Percentiles rank a stretch among this genome's conserved stretches.
Conservation (phyloP, 2,329 filamentous ascomycete genomes). For the Epicoccum sorghinum region DNA sequence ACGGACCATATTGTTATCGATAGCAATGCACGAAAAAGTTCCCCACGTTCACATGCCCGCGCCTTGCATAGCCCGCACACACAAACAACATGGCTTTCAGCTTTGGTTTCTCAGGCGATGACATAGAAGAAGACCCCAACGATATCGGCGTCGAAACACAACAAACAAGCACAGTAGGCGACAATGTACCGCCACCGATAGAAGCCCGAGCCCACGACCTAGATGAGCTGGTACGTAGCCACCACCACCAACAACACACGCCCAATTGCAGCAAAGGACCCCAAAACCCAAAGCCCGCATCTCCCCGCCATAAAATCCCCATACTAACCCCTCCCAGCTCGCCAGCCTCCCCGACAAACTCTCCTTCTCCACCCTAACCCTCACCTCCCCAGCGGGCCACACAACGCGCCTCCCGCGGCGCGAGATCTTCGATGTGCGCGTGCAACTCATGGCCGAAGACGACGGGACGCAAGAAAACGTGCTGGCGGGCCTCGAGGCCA, state of each 20-base stretch:
- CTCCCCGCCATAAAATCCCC: too few relatives aligned
- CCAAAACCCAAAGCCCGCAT: neutral
- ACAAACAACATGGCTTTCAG: slow-evolving; percentile 52
- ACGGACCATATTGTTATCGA: slow-evolving; percentile 11
- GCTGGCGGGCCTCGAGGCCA: slow-evolving; percentile 52
- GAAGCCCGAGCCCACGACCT: slow-evolving; percentile 52
- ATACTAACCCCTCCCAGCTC: slow-evolving; percentile 49
- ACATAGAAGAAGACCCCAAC: slow-evolving; percentile 59
- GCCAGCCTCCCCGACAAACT: slow-evolving; percentile 73
- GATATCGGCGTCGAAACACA: slow-evolving; percentile 31
- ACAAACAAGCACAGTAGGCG: slow-evolving; percentile 3
- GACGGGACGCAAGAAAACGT: slow-evolving; percentile 45
- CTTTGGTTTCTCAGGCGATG: slow-evolving; percentile 65
- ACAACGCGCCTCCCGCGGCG: slow-evolving; percentile 68
- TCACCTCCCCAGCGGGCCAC: slow-evolving; percentile 65
- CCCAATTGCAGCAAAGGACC: too few relatives aligned
- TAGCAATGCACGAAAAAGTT: slow-evolving; percentile 17
- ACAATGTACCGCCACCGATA: slow-evolving; percentile 37
- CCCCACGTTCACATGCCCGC: slow-evolving; percentile 16
- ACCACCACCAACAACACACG: neutral
- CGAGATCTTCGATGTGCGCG: slow-evolving; percentile 80
- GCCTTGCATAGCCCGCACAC: neutral
- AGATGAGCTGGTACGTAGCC: slow-evolving; percentile 54
- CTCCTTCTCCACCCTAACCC: slow-evolving; percentile 67
- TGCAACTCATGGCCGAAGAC: slow-evolving; percentile 78